These are phyloP conservation scores for Fraxinus paxiana DNA, from an alignment of 305 asterid genomes.

Conservation along the genomic window DNA sequence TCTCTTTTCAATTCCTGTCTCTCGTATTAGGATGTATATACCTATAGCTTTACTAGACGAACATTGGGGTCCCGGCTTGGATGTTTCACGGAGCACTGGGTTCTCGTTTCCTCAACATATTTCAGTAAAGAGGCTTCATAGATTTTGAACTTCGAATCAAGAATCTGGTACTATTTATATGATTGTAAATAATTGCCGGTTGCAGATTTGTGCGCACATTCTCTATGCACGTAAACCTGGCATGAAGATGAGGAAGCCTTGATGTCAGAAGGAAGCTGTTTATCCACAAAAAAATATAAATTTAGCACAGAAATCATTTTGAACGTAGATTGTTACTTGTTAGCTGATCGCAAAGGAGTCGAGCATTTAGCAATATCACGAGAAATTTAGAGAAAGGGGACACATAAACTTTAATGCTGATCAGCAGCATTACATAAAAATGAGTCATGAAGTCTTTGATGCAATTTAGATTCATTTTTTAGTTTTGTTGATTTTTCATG, in stretches of 20 bases:
- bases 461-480: neutral
- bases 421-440: neutral
- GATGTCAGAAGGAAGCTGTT: neutral
- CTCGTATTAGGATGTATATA: conserved; percentile 17
- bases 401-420: neutral
- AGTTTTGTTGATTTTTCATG: neutral
- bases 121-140: neutral
- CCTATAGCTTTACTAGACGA: conserved; percentile 3
- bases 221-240: neutral
- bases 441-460: neutral
- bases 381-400: neutral
- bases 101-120: conserved; percentile 11
- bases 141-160: neutral
- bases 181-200: neutral
- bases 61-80: conserved; percentile 6
- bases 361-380: neutral
- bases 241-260: neutral
- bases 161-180: neutral
- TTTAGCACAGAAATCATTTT: neutral
- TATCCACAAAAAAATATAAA: neutral
- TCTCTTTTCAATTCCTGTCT: conserved; percentile 19
- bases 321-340: neutral
- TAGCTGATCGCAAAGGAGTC: neutral
- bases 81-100: conserved; percentile 3
- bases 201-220: neutral